Conservation (phyloP, 768 basidiomycete species). For the Mycena venus region DNA sequence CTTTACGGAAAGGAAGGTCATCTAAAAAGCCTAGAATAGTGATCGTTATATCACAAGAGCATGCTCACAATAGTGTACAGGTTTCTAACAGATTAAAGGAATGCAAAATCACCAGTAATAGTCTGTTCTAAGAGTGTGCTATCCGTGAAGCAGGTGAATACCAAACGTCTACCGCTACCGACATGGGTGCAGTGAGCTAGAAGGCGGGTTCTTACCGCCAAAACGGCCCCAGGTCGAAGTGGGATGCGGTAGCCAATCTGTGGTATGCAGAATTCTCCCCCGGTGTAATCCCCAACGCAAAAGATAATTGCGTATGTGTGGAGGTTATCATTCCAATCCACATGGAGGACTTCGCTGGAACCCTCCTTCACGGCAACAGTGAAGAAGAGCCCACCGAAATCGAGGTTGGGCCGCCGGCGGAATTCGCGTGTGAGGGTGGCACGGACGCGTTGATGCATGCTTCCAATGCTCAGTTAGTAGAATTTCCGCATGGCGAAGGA, state of each 20-base stretch:
- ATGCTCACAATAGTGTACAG: no score
- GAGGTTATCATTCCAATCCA: conserved; percentile 39
- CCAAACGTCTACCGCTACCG: background rate
- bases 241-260: conserved; percentile 38
- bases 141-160: conserved; percentile 1
- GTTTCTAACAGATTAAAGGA: no score
- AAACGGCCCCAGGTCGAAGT: conserved; percentile 34
- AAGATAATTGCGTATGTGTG: conserved; percentile 33
- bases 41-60: no score
- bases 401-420: conserved; percentile 7
- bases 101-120: no score
- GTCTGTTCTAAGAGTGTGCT: conserved; percentile 1
- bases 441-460: background rate
- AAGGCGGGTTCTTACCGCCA: conserved; percentile 31
- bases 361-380: conserved; percentile 44
- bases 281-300: conserved; percentile 36
- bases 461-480: no score
- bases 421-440: background rate
- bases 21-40: no score
- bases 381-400: conserved; percentile 40
- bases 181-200: conserved; percentile 32
- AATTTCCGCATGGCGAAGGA: no score
- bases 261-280: conserved; percentile 38
- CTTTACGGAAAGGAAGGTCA: no score
- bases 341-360: conserved; percentile 39